Base-by-base conservation (phyloP, 139 green algal species). In the Marvania coccoides region DNA sequence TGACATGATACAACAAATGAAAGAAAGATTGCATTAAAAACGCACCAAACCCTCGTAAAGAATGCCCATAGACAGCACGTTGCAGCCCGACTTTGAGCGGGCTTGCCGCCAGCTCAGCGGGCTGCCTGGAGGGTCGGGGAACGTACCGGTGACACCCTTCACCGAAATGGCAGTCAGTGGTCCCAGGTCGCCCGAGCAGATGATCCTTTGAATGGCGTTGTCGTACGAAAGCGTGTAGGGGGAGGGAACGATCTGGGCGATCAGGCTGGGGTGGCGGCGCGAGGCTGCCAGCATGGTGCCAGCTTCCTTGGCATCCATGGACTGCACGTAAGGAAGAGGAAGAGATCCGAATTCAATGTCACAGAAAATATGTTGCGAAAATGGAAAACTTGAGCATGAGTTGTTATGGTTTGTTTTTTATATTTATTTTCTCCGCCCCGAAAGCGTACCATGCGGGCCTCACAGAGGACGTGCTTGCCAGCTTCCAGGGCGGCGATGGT, bases 381-480 rank as follows among this genome's bases (percentile, higher is more conserved):
- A n/a, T n/a, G n/a, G n/a, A n/a, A n/a, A n/a, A n/a, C n/a, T n/a
- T n/a, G n/a, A n/a, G n/a, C n/a, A n/a, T n/a, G n/a, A n/a, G n/a
- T n/a, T n/a, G n/a, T n/a, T n/a, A n/a, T n/a, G n/a, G n/a, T n/a
- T n/a, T n/a, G n/a, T n/a, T n/a, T n/a, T n/a, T n/a, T n/a, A n/a
- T n/a, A n/a, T n/a, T 12, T 5, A 14, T 58, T 12, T 19, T 12
- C 28, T 12, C 8, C 6, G 5, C 51, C 29, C 5, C 33, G 23
- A 3, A 12, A 3, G 33, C 57, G 61, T 24, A 78, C 66, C 72
- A 75, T 46, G 54, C 72, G 66, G 0, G 72, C 72, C 45, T 79
- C 72, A 33, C 66, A 75, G 2, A 79, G 66, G n/a, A 75, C 72
- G 54, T 79, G 72, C 39, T 79, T 79, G 36, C 63, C 63, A 12